Base-by-base conservation (phyloP, 2,329 filamentous ascomycete genomes). In the Magnaporthiopsis rhizophila region DNA sequence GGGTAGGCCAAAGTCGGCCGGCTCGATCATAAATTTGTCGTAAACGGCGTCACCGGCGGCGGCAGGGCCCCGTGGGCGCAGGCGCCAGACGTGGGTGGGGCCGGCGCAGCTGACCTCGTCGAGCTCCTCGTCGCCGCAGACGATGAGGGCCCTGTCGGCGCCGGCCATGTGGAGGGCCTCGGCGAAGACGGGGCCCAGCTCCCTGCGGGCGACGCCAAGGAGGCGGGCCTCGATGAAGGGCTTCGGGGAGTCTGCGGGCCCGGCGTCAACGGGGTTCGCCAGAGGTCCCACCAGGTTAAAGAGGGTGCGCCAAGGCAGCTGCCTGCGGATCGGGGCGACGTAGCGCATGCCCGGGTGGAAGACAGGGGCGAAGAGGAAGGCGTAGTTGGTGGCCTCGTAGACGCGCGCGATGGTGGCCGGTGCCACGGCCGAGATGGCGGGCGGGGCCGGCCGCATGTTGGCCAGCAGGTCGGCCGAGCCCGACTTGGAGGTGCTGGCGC, bases 241-340 rank as follows among this genome's bases (percentile, higher is more conserved):
- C 24, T 65, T 32, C 66, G 65, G 12, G 62, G 64, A 3, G 62
- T 26, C 53, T 24, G 21, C 24, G 50, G 32, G 26, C 50, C 64
- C 60, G 64, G 58, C 30, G 71, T 97, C 91, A 24, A 96, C 85
- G 0, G 95, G 95, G 76, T 98, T 98, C 59, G 92, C 90, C 34
- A 99, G 81, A 0, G 95, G 95, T 0, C 95, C 95, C 62, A 99
- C 84, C 21, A 99, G 86, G 77, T 99, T 99, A 86, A 99, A 99
- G 69, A 99, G 94, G 2, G 95, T 99, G 71, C 95, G 87, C 83
- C 95, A 94, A 65, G 94, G 94, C 28, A 99, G 85, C 74, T 96
- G 90, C 72, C 87, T 90, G 67, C 95, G 89, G 68, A 97, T 88
- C 2, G 89, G 86, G 5, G 92, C 92, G 56, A 95, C 92, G 75